phyloP scores from a whole-genome alignment of 805 yeast species.

The Starmera dryadoides region DNA sequence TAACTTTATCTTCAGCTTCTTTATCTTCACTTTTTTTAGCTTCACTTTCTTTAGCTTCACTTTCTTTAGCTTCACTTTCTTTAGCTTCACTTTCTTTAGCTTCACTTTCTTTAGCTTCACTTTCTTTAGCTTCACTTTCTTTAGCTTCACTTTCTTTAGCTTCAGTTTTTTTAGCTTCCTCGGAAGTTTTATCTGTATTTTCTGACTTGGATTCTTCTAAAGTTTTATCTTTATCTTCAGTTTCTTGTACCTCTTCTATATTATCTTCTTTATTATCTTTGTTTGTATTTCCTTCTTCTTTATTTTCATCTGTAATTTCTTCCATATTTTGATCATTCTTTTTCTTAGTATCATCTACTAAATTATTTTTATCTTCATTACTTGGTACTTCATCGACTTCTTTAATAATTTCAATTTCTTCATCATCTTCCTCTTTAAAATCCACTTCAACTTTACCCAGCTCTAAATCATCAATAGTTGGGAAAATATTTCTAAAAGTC shows the following conservation, averaged over 20 bases:
- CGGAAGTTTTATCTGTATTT: conserved; percentile 14
- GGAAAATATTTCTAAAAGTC: conserved; percentile 58
- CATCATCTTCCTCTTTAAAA: conserved; percentile 2
- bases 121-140: background rate
- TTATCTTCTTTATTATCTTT: background rate
- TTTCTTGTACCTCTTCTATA: conserved; percentile 10
- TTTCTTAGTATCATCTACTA: conserved; percentile 12
- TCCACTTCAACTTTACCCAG: conserved; percentile 12
- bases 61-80: background rate
- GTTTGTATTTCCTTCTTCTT: background rate
- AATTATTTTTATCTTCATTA: conserved; percentile 12
- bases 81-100: background rate
- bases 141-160: background rate
- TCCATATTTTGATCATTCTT: background rate
- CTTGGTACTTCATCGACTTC: conserved; percentile 7
- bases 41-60: background rate
- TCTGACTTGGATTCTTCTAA: conserved; percentile 7
- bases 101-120: background rate
- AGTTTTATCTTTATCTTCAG: conserved; percentile 19
- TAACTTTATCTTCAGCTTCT: background rate
- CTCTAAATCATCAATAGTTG: conserved; percentile 23
- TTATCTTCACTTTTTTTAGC: conserved; percentile 1
- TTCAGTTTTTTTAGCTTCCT: background rate
- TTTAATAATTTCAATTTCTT: no score
- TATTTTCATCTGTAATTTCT: conserved; percentile 20